These are phyloP conservation scores for Lentinula raphanica DNA, from an alignment of 768 basidiomycete genomes.

Conservation along the genomic window DNA sequence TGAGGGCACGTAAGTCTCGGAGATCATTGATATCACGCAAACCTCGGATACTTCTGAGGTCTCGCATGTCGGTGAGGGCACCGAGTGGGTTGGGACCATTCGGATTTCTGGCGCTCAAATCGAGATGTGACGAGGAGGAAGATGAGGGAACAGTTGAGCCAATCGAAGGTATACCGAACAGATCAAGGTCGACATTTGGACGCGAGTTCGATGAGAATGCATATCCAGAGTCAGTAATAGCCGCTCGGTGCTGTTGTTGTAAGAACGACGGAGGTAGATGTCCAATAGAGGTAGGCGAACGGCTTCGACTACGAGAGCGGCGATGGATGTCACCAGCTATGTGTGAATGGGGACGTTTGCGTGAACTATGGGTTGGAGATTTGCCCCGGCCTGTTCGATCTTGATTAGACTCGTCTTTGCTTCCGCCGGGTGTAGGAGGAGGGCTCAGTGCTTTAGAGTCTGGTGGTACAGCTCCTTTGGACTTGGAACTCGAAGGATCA, in stretches of 20 bases:
- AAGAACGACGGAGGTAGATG: background rate
- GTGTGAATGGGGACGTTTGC: background rate
- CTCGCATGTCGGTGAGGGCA: background rate
- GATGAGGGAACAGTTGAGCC: background rate
- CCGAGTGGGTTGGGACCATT: background rate
- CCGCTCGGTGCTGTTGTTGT: background rate
- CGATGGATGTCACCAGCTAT: background rate
- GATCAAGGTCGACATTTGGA: background rate
- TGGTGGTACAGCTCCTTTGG: background rate
- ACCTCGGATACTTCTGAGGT: background rate
- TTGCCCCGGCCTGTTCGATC: background rate
- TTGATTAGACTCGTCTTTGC: background rate
- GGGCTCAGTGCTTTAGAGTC: background rate
- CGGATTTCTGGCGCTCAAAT: too few species aligned
- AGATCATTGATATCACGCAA: background rate
- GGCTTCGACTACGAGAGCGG: background rate
- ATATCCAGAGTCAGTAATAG: background rate
- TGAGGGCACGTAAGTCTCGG: background rate
- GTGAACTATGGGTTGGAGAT: background rate
- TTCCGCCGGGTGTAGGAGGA: background rate
- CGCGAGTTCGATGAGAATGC: background rate
- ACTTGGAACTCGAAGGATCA: background rate
- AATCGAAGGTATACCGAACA: background rate
- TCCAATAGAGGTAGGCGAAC: background rate
- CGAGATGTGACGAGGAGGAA: background rate